These are phyloP conservation scores for Calocybe gambosa DNA, from an alignment of 1,284 basidiomycete genomes.

Conservation along the genomic window DNA sequence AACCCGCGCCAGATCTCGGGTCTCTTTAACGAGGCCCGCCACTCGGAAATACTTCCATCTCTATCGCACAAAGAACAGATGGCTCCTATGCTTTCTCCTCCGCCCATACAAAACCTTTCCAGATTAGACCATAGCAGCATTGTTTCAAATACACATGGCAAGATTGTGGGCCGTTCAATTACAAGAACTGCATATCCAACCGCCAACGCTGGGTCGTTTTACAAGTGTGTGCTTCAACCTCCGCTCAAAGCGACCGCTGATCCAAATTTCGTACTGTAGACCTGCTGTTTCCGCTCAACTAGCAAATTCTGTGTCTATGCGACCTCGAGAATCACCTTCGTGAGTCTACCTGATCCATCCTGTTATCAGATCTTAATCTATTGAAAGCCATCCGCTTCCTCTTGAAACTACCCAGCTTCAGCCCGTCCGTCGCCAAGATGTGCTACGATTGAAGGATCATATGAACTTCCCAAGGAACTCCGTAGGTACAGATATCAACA, in stretches of 20 bases:
- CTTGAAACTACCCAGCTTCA: slow-evolving; percentile 2
- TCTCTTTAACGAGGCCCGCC: neutral
- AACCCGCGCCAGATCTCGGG: neutral
- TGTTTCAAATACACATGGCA: slow-evolving; percentile 26
- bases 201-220: slow-evolving; percentile 40
- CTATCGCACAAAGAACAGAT: slow-evolving; percentile 1
- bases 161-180: slow-evolving; percentile 7
- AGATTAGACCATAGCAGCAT: slow-evolving; percentile 38
- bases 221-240: slow-evolving; percentile 39
- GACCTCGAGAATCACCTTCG: slow-evolving; percentile 12
- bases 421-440: neutral
- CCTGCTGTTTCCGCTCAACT: slow-evolving; percentile 44
- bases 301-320: slow-evolving; percentile 15
- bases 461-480: neutral
- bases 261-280: slow-evolving; percentile 22
- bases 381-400: slow-evolving; percentile 7
- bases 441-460: slow-evolving; percentile 2
- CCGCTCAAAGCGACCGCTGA: slow-evolving; percentile 2
- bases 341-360: slow-evolving; percentile 2
- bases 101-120: slow-evolving; percentile 12
- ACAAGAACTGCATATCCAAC: slow-evolving; percentile 6
- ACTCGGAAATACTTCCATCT: neutral
- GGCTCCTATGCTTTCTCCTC: slow-evolving; percentile 1
- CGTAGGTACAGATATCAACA: neutral
- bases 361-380: neutral